These are phyloP conservation scores for Cercospora beticola DNA, from an alignment of 2,329 filamentous ascomycete genomes.

Conservation along the genomic window DNA sequence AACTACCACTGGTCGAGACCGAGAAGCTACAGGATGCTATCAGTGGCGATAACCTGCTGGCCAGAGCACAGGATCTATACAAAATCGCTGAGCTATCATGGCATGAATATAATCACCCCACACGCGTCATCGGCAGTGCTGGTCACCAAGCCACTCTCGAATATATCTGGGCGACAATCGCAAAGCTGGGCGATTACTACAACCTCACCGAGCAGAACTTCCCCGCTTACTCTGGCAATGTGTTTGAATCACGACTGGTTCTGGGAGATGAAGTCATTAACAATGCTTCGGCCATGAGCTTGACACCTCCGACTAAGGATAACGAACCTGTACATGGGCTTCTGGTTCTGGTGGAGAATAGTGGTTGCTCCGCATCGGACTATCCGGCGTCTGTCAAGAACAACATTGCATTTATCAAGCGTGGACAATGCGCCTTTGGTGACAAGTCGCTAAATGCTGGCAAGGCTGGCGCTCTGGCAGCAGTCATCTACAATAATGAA, in stretches of 20 bases:
- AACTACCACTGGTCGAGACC: slow-evolving; percentile 27
- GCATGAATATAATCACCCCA: slow-evolving; percentile 66
- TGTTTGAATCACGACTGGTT: slow-evolving; percentile 42
- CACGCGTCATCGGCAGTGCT: slow-evolving; percentile 65
- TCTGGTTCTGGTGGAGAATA: slow-evolving; percentile 56
- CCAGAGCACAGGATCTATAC: slow-evolving; percentile 62
- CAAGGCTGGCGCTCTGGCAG: slow-evolving; percentile 67
- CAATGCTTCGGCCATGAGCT: slow-evolving; percentile 58
- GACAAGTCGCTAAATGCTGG: slow-evolving; percentile 69
- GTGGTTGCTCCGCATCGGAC: slow-evolving; percentile 65
- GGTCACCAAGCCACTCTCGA: slow-evolving; percentile 30
- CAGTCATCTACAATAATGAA: slow-evolving; percentile 75
- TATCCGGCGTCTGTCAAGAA: slow-evolving; percentile 60
- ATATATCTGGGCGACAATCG: slow-evolving; percentile 33
- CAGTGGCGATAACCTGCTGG: slow-evolving; percentile 55
- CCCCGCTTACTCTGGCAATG: slow-evolving; percentile 31
- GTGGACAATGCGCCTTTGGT: slow-evolving; percentile 71
- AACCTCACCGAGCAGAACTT: slow-evolving; percentile 52
- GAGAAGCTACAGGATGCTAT: slow-evolving; percentile 59
- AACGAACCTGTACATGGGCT: slow-evolving; percentile 32
- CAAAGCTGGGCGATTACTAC: slow-evolving; percentile 61
- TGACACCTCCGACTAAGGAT: slow-evolving; percentile 28
- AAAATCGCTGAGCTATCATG: slow-evolving; percentile 60
- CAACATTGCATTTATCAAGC: slow-evolving; percentile 68
- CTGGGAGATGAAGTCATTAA: slow-evolving; percentile 59